Base-by-base conservation (phyloP, 495 filamentous ascomycete genomes). In the Rhypophila decipiens region DNA sequence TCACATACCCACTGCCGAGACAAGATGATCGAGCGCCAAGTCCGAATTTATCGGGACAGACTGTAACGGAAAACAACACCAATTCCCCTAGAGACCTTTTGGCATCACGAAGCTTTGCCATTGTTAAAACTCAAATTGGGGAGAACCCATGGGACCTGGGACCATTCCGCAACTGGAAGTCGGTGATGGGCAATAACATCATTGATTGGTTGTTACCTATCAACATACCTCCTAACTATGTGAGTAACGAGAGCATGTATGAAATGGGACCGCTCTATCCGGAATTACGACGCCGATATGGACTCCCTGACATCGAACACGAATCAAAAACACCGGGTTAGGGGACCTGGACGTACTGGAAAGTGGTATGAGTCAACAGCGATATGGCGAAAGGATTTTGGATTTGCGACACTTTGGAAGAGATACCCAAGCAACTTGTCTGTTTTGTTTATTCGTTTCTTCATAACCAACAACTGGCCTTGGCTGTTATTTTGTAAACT, bases 131-230 rank as follows among this genome's bases (percentile, higher is more conserved):
- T 9, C 68, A 75, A 11, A 78, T 75, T 3, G 87, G 88, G 17
- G 82, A 88, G 38, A 91, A 93, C 51, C 87, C 87, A 1, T 95
- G 85, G 77, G 78, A 86, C 52, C 65, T 90, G 7, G 85, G 82
- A 19, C 45, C 60, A 0, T 72, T 76, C 47, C 67, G 74, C 29
- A 95, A 95, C 59, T 84, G 86, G 53, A 75, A 82, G 51, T 77
- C 83, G 29, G 74, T 94, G 9, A 83, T 95, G 77, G 88, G 88
- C 5, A 70, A 76, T 35, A 77, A 65, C n/a, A 46, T 78, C 9
- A 50, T 75, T 36, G 87, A 93, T 51, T 91, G 85, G 85, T 60
- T 91, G 24, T 65, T 94, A 12, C 86, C 87, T 5, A 56, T 90
- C 38, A 79, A 73, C 44, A 66, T 69, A 22, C 84, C 82, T 15